Conservation (phyloP, 2,329 filamentous ascomycete genomes). For the Trichoderma koningiopsis region DNA sequence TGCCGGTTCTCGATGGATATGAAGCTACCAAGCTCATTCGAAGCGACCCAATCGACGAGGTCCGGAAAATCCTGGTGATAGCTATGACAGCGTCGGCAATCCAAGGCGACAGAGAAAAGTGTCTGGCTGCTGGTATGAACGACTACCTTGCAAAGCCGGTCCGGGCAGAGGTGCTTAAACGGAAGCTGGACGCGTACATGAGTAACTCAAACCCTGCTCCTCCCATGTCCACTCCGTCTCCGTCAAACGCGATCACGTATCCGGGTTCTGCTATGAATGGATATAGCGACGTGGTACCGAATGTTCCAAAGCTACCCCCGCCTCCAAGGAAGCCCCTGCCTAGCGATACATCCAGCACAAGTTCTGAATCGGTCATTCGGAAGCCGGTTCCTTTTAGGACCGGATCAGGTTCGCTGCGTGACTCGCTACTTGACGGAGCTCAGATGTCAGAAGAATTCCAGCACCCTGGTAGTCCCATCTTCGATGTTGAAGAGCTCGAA, state of each 20-base stretch:
- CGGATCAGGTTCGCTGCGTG: slow-evolving; percentile 37
- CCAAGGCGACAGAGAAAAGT: slow-evolving; percentile 91
- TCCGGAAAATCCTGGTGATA: slow-evolving; percentile 86
- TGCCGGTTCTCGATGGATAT: slow-evolving; percentile 92
- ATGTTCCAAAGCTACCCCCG: slow-evolving; percentile 20
- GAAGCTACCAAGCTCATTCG: slow-evolving; percentile 85
- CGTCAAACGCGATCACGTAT: slow-evolving; percentile 14
- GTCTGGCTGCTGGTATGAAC: slow-evolving; percentile 95
- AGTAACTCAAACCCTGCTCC: slow-evolving; percentile 31
- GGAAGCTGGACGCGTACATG: slow-evolving; percentile 69
- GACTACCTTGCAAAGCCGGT: slow-evolving; percentile 96
- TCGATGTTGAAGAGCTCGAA: slow-evolving; percentile 30
- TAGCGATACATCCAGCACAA: slow-evolving; percentile 19
- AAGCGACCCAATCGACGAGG: slow-evolving; percentile 71
- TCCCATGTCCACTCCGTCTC: slow-evolving; percentile 7
- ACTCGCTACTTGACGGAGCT: slow-evolving; percentile 39
- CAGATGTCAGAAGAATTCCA: slow-evolving; percentile 33
- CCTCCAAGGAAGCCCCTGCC: slow-evolving; percentile 25
- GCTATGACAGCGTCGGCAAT: slow-evolving; percentile 97
- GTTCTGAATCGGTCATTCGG: slow-evolving; percentile 19
- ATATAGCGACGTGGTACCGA: slow-evolving; percentile 3
- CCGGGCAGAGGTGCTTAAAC: slow-evolving; percentile 81
- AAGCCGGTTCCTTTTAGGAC: slow-evolving; percentile 22
- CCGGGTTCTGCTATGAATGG: slow-evolving; percentile 15
- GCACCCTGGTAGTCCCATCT: slow-evolving; percentile 34